phyloP scores from a whole-genome alignment of 208 protist species.

The Leptomonas seymouri region DNA sequence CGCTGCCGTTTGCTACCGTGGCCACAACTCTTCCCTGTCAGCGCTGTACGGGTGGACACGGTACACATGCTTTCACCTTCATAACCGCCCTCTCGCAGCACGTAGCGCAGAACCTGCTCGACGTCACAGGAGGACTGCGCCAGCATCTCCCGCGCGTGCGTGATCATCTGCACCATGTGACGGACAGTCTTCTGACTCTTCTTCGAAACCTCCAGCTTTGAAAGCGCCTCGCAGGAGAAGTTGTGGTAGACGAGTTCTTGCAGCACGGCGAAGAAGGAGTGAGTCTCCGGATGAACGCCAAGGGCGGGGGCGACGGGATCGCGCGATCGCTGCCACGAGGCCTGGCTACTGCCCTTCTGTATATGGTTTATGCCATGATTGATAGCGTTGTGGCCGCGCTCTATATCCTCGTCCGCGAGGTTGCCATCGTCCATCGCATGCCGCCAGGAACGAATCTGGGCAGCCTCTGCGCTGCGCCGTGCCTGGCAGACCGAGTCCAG shows the following conservation, averaged over 20 bases:
- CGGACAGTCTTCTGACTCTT: constrained; percentile 46
- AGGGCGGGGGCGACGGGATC: neutral
- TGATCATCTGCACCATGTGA: constrained; percentile 37
- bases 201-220: constrained; percentile 51
- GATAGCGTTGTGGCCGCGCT: neutral
- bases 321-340: neutral
- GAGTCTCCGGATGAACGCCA: constrained; percentile 28
- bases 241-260: constrained; percentile 57
- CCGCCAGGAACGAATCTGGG: constrained; percentile 21
- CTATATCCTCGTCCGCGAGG: neutral
- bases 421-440: constrained; percentile 6
- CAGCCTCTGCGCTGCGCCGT: constrained; percentile 24
- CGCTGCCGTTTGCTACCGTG: constrained; percentile 1
- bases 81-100: constrained; percentile 54
- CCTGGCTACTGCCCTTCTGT: no score
- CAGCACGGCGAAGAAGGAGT: constrained; percentile 63
- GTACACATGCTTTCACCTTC: constrained; percentile 33
- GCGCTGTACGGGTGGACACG: constrained; percentile 9
- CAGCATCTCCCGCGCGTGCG: constrained; percentile 44
- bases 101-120: constrained; percentile 42
- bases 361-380: neutral
- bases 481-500: constrained; percentile 44
- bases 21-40: neutral
- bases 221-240: constrained; percentile 39
- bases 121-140: constrained; percentile 44